A percentile compares a stretch with the other conserved stretches of the same genome.
Conservation (phyloP, 331 rosid genomes). For the Pyracantha coccinea region DNA sequence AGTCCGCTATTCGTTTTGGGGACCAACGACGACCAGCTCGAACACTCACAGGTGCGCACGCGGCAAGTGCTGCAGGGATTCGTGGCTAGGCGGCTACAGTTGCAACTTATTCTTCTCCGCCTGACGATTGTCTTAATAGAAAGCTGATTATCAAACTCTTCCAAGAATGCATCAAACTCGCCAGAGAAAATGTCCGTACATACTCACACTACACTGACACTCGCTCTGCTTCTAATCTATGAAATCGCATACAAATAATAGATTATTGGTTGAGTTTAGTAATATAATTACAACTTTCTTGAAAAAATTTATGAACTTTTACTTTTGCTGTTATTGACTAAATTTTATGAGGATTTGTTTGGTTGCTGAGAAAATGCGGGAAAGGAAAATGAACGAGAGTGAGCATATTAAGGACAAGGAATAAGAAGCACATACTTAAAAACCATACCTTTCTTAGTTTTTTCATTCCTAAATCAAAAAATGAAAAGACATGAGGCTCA, state of each 20-base stretch:
- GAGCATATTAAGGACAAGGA: neutral
- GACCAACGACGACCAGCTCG: constrained; percentile 78
- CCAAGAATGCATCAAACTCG: constrained; percentile 90
- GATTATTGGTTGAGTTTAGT: neutral
- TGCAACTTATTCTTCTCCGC: neutral
- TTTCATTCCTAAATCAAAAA: neutral
- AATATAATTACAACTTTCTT: neutral
- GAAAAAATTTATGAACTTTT: neutral
- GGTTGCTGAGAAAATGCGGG: neutral
- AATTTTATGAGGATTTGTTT: neutral
- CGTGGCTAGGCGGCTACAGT: constrained; percentile 20
- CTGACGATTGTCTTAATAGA: constrained; percentile 43
- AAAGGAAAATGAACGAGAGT: neutral
- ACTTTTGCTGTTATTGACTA: neutral
- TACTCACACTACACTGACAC: neutral
- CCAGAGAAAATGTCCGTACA: constrained; percentile 74
- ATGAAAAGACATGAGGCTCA: neutral
- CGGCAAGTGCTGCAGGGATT: constrained; percentile 72
- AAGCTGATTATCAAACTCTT: constrained; percentile 76
- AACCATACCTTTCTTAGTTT: neutral
- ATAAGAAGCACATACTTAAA: neutral
- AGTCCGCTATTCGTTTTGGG: constrained; percentile 54
- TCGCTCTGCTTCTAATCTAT: neutral
- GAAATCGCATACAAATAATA: neutral
- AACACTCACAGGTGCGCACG: constrained; percentile 88